Conservation (phyloP, 1,284 basidiomycete genomes). For the Ganoderma lingzhi region DNA sequence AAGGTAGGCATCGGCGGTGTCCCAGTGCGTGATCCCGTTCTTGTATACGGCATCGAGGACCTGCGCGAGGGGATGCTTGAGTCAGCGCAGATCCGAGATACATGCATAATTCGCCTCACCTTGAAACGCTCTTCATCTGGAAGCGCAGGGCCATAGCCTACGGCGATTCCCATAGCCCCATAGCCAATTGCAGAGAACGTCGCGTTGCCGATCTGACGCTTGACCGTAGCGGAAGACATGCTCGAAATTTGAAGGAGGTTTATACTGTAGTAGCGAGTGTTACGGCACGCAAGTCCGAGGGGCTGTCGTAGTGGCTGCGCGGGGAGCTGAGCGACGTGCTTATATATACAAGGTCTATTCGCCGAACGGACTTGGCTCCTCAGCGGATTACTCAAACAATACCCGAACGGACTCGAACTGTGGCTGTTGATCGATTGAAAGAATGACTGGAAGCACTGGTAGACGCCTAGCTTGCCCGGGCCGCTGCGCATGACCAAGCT, state of each 20-base stretch:
- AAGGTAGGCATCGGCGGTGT: slow-evolving; percentile 41
- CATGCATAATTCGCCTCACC: slow-evolving; percentile 14
- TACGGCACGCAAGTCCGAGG: background rate
- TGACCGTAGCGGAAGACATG: slow-evolving; percentile 5
- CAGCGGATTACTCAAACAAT: background rate
- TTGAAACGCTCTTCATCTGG: slow-evolving; percentile 37
- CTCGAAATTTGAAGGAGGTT: background rate
- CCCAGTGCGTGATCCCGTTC: slow-evolving; percentile 40
- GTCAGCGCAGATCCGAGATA: background rate
- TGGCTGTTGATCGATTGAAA: no score
- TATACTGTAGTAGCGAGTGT: background rate
- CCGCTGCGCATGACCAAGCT: no score
- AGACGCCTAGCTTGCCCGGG: no score
- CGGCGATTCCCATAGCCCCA: slow-evolving; percentile 41
- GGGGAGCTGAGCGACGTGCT: background rate
- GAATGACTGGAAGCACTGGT: no score
- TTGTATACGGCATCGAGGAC: slow-evolving; percentile 41
- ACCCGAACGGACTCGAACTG: background rate
- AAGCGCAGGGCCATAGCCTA: slow-evolving; percentile 34
- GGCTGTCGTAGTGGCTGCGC: background rate
- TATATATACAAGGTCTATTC: background rate
- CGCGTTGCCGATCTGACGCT: slow-evolving; percentile 24
- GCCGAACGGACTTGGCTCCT: slow-evolving; percentile 23
- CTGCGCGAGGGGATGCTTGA: slow-evolving; percentile 18
- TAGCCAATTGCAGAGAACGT: slow-evolving; percentile 38